Percentiles rank a stretch among this genome's conserved stretches.
Evolutionary conservation across 768 basidiomycete genomes (phyloP).

Genomic region (Tulasnella sp.): DNA sequence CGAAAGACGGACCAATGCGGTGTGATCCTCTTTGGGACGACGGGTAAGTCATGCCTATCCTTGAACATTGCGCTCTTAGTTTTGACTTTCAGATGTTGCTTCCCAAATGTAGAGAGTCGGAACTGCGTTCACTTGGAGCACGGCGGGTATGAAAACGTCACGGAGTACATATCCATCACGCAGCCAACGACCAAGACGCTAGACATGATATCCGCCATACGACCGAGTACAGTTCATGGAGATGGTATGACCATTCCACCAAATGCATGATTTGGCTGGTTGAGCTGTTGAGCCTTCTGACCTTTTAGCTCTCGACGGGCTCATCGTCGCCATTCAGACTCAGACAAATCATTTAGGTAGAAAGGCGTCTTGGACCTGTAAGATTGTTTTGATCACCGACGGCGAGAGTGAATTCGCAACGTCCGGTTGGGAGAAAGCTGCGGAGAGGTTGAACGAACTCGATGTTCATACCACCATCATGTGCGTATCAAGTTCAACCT

Average conservation of each 20-base stretch:
- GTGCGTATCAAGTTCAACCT: too few relatives aligned
- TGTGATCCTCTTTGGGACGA: slow-evolving; percentile 77
- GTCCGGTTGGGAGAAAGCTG: slow-evolving; percentile 63
- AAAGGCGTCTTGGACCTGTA: slow-evolving; percentile 79
- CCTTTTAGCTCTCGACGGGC: slow-evolving; percentile 60
- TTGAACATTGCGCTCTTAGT: too few relatives aligned
- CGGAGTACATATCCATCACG: slow-evolving; percentile 56
- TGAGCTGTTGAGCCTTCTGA: not conserved
- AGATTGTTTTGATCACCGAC: slow-evolving; percentile 75
- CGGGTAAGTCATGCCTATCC: slow-evolving; percentile 50
- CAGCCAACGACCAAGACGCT: slow-evolving; percentile 57
- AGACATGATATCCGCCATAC: slow-evolving; percentile 48
- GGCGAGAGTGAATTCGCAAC: slow-evolving; percentile 63
- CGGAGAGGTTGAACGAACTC: slow-evolving; percentile 49
- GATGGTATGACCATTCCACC: slow-evolving; percentile 45
- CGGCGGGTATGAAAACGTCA: slow-evolving; percentile 64
- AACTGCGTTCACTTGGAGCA: slow-evolving; percentile 50
- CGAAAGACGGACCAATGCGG: slow-evolving; percentile 92
- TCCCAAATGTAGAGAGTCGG: slow-evolving; percentile 53
- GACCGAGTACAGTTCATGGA: slow-evolving; percentile 44
- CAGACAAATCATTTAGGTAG: slow-evolving; percentile 52
- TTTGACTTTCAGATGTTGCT: too few relatives aligned
- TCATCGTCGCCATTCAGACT: slow-evolving; percentile 78
- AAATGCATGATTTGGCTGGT: not conserved
- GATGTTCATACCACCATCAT: slow-evolving; percentile 55